Conservation (phyloP, 2,329 filamentous ascomycete species). For the Monilinia aucupariae region DNA sequence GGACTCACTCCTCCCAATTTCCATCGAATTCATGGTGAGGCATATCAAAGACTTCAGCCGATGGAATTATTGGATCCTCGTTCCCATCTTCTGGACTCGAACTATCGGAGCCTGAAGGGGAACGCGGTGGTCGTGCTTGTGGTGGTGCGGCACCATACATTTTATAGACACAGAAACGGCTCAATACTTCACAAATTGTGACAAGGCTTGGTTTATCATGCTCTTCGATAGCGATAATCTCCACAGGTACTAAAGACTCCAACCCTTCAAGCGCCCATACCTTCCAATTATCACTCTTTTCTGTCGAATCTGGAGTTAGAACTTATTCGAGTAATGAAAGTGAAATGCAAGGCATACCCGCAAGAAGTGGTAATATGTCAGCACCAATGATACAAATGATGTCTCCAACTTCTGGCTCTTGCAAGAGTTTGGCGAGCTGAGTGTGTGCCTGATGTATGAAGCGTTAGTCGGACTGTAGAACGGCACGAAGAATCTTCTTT, state of each 20-base stretch:
- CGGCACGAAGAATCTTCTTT: neutral
- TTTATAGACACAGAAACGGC: constrained; percentile 2
- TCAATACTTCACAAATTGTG: neutral
- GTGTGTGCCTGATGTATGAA: neutral
- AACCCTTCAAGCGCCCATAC: neutral
- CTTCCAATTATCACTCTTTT: neutral
- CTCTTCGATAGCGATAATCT: neutral
- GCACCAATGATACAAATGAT: neutral
- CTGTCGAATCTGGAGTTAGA: neutral
- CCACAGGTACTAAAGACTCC: constrained; percentile 2
- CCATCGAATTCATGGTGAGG: constrained; percentile 28
- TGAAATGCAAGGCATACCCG: neutral
- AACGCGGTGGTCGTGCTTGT: neutral
- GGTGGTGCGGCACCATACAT: constrained; percentile 3
- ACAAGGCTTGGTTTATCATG: neutral
- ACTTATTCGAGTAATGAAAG: neutral
- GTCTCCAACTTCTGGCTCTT: neutral
- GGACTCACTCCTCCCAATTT: constrained; percentile 30
- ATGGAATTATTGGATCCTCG: constrained; percentile 18
- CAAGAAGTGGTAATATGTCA: constrained; percentile 9
- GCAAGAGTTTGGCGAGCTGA: neutral
- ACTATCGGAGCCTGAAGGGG: neutral
- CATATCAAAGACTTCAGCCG: constrained; percentile 28
- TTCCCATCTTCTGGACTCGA: neutral
- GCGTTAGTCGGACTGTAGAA: neutral